Evolutionary conservation across 139 green algal genomes (phyloP).

Genomic region (Choricystis sp.): DNA sequence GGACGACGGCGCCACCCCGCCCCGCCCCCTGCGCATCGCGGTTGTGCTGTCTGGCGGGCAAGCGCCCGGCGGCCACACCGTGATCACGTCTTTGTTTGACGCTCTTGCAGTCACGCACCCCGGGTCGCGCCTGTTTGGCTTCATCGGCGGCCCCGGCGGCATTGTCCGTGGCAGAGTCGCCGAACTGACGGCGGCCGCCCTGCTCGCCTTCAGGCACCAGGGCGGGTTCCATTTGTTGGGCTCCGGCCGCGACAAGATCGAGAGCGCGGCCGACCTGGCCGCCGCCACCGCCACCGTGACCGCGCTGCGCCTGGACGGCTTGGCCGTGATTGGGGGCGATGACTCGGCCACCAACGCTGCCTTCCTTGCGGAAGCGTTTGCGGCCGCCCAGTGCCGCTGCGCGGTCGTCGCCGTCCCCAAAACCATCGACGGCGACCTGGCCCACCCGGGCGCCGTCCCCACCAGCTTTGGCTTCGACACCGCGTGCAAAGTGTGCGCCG

Average conservation of each 20-base stretch:
- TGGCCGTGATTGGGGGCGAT: constrained; percentile 46
- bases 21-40: constrained; percentile 15
- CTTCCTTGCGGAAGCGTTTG: constrained; percentile 33
- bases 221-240: constrained; percentile 52
- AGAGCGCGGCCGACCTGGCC: constrained; percentile 31
- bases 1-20: too few species aligned
- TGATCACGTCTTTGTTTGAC: constrained; percentile 43
- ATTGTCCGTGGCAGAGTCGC: constrained; percentile 8
- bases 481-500: constrained; percentile 47
- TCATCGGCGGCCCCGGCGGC: constrained; percentile 18
- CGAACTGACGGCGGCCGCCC: constrained; percentile 10
- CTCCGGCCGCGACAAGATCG: constrained; percentile 41
- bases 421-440: constrained; percentile 56
- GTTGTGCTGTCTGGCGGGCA: constrained; percentile 40
- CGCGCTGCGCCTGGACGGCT: constrained; percentile 28
- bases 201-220: constrained; percentile 34
- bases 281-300: constrained; percentile 6
- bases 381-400: constrained; percentile 9
- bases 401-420: constrained; percentile 44
- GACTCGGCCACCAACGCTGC: constrained; percentile 56
- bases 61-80: constrained; percentile 44
- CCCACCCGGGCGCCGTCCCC: constrained; percentile 24
- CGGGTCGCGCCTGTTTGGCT: constrained; percentile 21
- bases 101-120: constrained; percentile 16
- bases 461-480: constrained; percentile 54